A percentile compares a stretch with the other conserved stretches of the same genome.
Conservation (phyloP, 2,329 filamentous ascomycete species). For the Aspergillus sp. region DNA sequence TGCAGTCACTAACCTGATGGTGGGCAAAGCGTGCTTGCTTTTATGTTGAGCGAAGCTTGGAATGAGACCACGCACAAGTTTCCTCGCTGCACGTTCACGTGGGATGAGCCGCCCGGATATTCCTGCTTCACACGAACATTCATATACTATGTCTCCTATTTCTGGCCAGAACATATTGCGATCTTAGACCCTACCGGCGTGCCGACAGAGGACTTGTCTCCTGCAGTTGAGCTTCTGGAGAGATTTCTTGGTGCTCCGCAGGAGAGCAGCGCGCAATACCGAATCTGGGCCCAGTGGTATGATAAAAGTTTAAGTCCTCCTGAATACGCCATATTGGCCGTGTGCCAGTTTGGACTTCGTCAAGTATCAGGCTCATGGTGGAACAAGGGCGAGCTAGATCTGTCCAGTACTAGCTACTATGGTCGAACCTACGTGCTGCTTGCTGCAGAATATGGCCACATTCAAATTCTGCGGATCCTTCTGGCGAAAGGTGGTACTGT, state of each 20-base stretch:
- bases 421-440: neutral
- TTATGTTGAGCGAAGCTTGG: neutral
- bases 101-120: neutral
- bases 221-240: neutral
- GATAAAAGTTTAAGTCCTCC: rapidly evolving
- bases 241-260: neutral
- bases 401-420: neutral
- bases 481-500: neutral
- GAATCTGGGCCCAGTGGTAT: neutral
- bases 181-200: neutral
- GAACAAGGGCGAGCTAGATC: neutral
- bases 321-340: neutral
- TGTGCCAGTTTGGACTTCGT: neutral
- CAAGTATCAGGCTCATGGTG: neutral
- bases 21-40: neutral
- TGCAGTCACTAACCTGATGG: neutral
- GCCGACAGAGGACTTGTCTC: neutral
- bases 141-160: neutral
- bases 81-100: no score
- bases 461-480: neutral
- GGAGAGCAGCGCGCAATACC: neutral
- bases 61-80: neutral
- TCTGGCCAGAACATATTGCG: neutral
- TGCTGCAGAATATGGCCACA: neutral
- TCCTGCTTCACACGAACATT: neutral